Percentiles rank a stretch among this genome's conserved stretches.
phyloP scores from a whole-genome alignment of 495 filamentous ascomycete species.

The Chaetomium fimeti region DNA sequence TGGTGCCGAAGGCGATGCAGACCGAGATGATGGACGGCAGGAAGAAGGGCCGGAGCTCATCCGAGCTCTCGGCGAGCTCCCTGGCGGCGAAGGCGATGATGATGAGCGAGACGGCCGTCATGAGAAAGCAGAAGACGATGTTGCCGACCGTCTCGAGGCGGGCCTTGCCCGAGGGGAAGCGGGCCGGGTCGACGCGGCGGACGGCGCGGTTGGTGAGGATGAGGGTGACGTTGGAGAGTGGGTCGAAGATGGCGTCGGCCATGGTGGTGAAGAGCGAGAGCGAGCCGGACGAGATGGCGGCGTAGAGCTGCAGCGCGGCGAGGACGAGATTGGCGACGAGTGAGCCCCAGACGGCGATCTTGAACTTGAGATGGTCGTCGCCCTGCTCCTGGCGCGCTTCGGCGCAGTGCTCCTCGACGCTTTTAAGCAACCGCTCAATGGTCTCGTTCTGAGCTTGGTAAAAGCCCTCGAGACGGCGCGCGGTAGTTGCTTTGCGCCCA shows the following conservation, averaged over 20 bases:
- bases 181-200: conserved; percentile 78
- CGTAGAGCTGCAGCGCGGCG: conserved; percentile 81
- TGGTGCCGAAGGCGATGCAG: conserved; percentile 78
- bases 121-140: conserved; percentile 95
- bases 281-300: conserved; percentile 78
- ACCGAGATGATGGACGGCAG: conserved; percentile 86
- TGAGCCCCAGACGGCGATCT: conserved; percentile 88
- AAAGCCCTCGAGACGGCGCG: conserved; percentile 74
- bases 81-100: conserved; percentile 81
- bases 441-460: conserved; percentile 91
- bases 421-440: conserved; percentile 87
- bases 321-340: conserved; percentile 82
- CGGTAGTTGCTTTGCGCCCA: conserved; percentile 44
- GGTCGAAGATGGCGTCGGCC: conserved; percentile 96
- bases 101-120: conserved; percentile 87
- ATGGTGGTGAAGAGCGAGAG: conserved; percentile 97
- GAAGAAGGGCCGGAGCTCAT: conserved; percentile 63
- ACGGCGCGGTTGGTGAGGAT: conserved; percentile 88
- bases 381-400: conserved; percentile 75
- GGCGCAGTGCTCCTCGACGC: conserved; percentile 84
- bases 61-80: conserved; percentile 56
- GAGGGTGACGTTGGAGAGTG: conserved; percentile 83
- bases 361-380: conserved; percentile 77
- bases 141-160: conserved; percentile 95
- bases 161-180: conserved; percentile 91